These are phyloP conservation scores for Cyclotella kingstonii DNA, from an alignment of 108 stramenopile genomes.

Conservation along the genomic window DNA sequence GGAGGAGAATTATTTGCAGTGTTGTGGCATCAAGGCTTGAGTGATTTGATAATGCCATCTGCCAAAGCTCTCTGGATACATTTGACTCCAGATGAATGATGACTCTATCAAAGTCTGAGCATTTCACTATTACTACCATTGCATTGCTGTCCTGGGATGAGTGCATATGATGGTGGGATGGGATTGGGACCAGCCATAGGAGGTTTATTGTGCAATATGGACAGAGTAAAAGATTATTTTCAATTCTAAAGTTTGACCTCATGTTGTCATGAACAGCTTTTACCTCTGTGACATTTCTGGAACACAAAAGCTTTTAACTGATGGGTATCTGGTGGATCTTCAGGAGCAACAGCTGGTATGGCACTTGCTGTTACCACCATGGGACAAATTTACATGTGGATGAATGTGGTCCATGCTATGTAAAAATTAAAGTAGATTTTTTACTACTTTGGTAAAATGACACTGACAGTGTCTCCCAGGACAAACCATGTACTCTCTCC, in stretches of 20 bases:
- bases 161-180: constrained; percentile 82
- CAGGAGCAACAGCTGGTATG: constrained; percentile 48
- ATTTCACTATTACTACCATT: too few species aligned
- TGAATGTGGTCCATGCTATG: constrained; percentile 75
- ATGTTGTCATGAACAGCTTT: constrained; percentile 79
- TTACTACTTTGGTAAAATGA: too few species aligned
- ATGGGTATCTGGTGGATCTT: constrained; percentile 5
- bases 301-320: constrained; percentile 72
- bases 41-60: too few species aligned
- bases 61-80: too few species aligned
- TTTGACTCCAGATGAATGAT: too few species aligned
- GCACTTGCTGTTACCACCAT: constrained; percentile 67
- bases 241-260: constrained; percentile 53
- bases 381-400: constrained; percentile 83
- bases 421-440: too few species aligned
- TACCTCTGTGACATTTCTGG: constrained; percentile 84
- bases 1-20: too few species aligned
- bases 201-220: constrained; percentile 65
- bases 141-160: constrained; percentile 81
- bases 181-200: constrained; percentile 87
- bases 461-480: too few species aligned
- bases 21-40: too few species aligned
- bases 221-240: constrained; percentile 75
- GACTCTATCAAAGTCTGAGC: too few species aligned
- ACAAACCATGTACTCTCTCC: too few species aligned